Evolutionary conservation across 805 yeast genomes (phyloP), one percentile per base, ranked within the genome.

Genomic region (Starmerella roubikii): DNA sequence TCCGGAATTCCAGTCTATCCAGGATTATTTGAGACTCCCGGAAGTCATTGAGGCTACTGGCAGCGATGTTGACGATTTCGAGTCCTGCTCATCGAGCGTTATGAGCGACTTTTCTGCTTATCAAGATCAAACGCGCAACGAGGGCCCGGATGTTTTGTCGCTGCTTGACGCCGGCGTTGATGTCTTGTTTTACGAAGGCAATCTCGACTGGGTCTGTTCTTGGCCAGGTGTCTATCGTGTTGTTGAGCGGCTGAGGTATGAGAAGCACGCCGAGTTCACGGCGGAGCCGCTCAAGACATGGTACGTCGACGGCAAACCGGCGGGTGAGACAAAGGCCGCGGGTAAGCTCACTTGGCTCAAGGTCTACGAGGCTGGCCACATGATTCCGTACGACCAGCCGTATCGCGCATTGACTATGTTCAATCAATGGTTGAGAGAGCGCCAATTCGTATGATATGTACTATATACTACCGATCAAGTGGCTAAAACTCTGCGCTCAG

Each of bases 221-320:
- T 86, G 95, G 95, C 70, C 88, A 55, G 96, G 96, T 48, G 85
- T 85, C 59, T 72, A 75, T 54, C 91, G 79, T 13, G 82, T 94
- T 93, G 67, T 88, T 27, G 67, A 80, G 55, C 40, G 52, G 22
- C 68, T 84, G 39, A 79, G 79, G 53, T 80, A 83, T 81, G 58
- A 67, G 23, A 71, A 72, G 30, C 61, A 67, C 32, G 69, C 68
- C 25, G 71, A 67, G 40, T 81, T 74, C 56, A 65, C 64, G 49
- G 52, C 59, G 25, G 67, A 55, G 58, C 48, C 50, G 12, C 40
- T 50, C 35, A 40, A 46, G 41, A 52, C 53, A 37, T 64, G 66
- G 67, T 39, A 42, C 16, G 58, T 60, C 5, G 70, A 67, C 33
- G 66, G 67, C 38, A 59, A 63, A 47, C 61, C 64, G 43, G 56